phyloP scores from a whole-genome alignment of 1,284 basidiomycete species.

The Leccinum griseonigrum region DNA sequence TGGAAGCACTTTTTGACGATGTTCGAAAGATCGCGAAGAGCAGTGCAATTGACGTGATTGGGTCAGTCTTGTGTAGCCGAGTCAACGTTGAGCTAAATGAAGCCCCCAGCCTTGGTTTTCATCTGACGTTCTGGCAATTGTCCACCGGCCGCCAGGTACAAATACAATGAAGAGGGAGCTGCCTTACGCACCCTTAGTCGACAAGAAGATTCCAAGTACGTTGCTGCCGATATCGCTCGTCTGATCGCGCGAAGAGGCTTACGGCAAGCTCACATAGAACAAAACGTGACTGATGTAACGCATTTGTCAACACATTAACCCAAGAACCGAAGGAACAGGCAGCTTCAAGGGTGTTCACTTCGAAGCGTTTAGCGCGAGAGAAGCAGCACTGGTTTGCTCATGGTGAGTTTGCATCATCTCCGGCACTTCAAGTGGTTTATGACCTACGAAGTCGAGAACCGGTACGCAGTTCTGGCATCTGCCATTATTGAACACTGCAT shows the following conservation, averaged over 20 bases:
- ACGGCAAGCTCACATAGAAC: conserved; percentile 56
- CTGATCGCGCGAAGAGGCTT: conserved; percentile 54
- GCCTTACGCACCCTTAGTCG: conserved; percentile 57
- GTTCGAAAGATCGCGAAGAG: conserved; percentile 66
- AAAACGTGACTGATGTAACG: conserved; percentile 60
- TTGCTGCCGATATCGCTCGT: conserved; percentile 58
- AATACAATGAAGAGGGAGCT: conserved; percentile 56
- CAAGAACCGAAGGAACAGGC: conserved; percentile 79
- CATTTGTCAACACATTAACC: conserved; percentile 51
- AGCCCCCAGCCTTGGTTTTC: conserved; percentile 74
- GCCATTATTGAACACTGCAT: conserved; percentile 88
- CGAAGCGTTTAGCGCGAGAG: conserved; percentile 77
- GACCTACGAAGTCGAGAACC: conserved; percentile 39
- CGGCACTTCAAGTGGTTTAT: conserved; percentile 11
- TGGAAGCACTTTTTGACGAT: conserved; percentile 67
- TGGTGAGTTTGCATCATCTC: conserved; percentile 40
- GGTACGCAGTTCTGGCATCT: conserved; percentile 51
- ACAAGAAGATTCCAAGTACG: conserved; percentile 59
- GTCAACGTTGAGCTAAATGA: conserved; percentile 5
- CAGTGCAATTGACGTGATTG: conserved; percentile 63
- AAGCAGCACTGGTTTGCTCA: conserved; percentile 88
- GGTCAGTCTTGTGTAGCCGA: conserved; percentile 45
- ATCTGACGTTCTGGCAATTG: conserved; percentile 93
- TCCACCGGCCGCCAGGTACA: conserved; percentile 69
- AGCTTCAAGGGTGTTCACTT: conserved; percentile 65